phyloP scores from a whole-genome alignment of 75 land plant genomes.

The Pinus albicaulis region DNA sequence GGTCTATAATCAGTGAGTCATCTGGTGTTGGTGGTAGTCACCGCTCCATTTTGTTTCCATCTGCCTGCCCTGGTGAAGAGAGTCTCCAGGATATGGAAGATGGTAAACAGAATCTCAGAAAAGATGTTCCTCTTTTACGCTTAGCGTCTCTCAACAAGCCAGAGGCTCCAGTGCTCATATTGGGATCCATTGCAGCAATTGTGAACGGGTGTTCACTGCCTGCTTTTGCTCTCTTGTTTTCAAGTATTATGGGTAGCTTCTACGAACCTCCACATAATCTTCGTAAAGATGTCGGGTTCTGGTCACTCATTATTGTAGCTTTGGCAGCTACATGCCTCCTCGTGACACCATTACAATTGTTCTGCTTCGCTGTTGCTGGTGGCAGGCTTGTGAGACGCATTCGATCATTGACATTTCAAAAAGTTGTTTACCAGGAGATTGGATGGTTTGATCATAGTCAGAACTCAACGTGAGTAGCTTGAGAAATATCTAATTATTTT shows the following conservation, averaged over 20 bases:
- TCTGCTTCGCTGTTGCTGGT: slow-evolving; percentile 73
- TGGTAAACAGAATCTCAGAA: not conserved
- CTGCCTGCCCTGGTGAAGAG: slow-evolving; percentile 10
- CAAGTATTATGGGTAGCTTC: slow-evolving; percentile 50
- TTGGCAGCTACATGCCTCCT: slow-evolving; percentile 39
- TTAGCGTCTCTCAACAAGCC: slow-evolving; percentile 75
- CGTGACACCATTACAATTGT: slow-evolving; percentile 36
- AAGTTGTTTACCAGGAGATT: slow-evolving; percentile 71
- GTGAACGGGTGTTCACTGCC: slow-evolving; percentile 56
- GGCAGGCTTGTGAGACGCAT: slow-evolving; percentile 57
- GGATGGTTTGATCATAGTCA: slow-evolving; percentile 75
- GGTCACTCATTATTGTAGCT: slow-evolving; percentile 46
- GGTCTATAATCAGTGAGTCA: slow-evolving; percentile 23
- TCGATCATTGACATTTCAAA: slow-evolving; percentile 59
- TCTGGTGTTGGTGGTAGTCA: slow-evolving; percentile 22
- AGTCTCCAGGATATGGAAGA: slow-evolving; percentile 15
- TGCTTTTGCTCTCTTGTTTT: slow-evolving; percentile 51
- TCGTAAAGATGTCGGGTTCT: slow-evolving; percentile 43
- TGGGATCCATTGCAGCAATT: slow-evolving; percentile 52
- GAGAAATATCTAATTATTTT: not conserved
- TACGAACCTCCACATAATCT: slow-evolving; percentile 46
- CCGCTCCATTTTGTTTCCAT: slow-evolving; percentile 12
- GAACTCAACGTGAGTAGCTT: slow-evolving; percentile 60
- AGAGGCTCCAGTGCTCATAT: slow-evolving; percentile 61
- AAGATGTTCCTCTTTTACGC: slow-evolving; percentile 50